Conservation (phyloP, 805 yeast genomes). For the Nakazawaea ishiwadae region DNA sequence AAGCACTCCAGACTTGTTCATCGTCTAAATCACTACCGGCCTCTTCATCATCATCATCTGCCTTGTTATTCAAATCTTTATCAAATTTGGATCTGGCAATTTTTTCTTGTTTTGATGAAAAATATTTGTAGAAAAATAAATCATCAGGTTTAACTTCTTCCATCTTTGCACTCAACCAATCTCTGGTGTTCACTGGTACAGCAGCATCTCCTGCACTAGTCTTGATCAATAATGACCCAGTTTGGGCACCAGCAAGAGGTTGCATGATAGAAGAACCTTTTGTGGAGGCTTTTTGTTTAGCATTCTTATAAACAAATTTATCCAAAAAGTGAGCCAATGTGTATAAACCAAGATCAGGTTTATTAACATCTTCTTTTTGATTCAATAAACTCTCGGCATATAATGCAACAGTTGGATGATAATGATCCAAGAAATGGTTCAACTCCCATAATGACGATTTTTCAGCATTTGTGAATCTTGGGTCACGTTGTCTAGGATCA, state of each 20-base stretch:
- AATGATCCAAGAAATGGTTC: slow-evolving; percentile 67
- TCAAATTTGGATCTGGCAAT: slow-evolving; percentile 31
- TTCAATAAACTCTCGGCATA: slow-evolving; percentile 67
- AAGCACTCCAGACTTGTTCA: slow-evolving; percentile 55
- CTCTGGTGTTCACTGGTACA: slow-evolving; percentile 78
- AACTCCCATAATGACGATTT: slow-evolving; percentile 86
- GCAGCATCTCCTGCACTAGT: slow-evolving; percentile 30
- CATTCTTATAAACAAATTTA: slow-evolving; percentile 90
- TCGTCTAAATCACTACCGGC: slow-evolving; percentile 45
- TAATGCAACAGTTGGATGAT: slow-evolving; percentile 85
- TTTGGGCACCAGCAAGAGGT: slow-evolving; percentile 85
- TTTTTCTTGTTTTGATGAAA: slow-evolving; percentile 54
- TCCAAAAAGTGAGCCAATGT: slow-evolving; percentile 89
- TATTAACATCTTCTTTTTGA: slow-evolving; percentile 42
- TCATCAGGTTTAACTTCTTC: slow-evolving; percentile 81
- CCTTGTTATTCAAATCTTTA: slow-evolving; percentile 39
- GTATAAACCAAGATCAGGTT: slow-evolving; percentile 89
- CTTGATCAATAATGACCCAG: slow-evolving; percentile 62
- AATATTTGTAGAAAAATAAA: slow-evolving; percentile 81
- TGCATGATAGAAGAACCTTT: slow-evolving; percentile 96
- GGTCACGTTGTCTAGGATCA: slow-evolving; percentile 89
- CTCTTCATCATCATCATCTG: slow-evolving; percentile 34
- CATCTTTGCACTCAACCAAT: slow-evolving; percentile 69
- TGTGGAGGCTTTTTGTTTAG: slow-evolving; percentile 68
- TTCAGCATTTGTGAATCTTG: slow-evolving; percentile 84